A percentile compares a stretch with the other conserved stretches of the same genome.
These are phyloP conservation scores for Tylopilus rubrobrunneus DNA, from an alignment of 768 basidiomycete genomes.

Conservation along the genomic window DNA sequence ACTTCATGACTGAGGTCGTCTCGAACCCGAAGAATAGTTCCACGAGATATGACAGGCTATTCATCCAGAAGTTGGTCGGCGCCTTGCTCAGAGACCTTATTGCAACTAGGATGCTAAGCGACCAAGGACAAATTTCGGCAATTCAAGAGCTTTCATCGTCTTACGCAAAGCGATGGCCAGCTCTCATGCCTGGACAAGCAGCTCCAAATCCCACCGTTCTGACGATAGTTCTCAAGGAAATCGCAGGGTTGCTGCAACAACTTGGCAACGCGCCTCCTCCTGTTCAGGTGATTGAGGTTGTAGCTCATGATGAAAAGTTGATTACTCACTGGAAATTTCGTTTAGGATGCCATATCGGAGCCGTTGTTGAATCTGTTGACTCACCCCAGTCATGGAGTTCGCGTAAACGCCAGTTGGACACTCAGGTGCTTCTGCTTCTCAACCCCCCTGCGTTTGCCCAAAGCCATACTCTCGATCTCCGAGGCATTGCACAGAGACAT, in stretches of 20 bases:
- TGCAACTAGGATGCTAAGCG: slow-evolving; percentile 83
- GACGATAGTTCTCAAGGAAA: slow-evolving; percentile 74
- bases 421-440: slow-evolving; percentile 89
- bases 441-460: slow-evolving; percentile 80
- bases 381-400: slow-evolving; percentile 86
- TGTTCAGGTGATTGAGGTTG: slow-evolving; percentile 56
- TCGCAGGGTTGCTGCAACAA: slow-evolving; percentile 80
- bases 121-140: slow-evolving; percentile 90
- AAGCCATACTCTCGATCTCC: slow-evolving; percentile 69
- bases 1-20: slow-evolving; percentile 77
- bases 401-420: slow-evolving; percentile 82
- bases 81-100: slow-evolving; percentile 82
- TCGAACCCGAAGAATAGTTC: slow-evolving; percentile 49
- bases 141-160: slow-evolving; percentile 79
- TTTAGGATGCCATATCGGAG: slow-evolving; percentile 79
- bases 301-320: neutral
- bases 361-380: slow-evolving; percentile 80
- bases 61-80: slow-evolving; percentile 68
- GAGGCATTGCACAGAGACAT: slow-evolving; percentile 86
- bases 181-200: slow-evolving; percentile 82
- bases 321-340: neutral
- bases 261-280: slow-evolving; percentile 90
- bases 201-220: slow-evolving; percentile 67
- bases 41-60: slow-evolving; percentile 70
- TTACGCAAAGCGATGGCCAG: slow-evolving; percentile 90